A percentile compares a stretch with the other conserved stretches of the same genome.
Evolutionary conservation across 2,329 filamentous ascomycete genomes (phyloP).

Genomic region (Stagonosporopsis cucurbitacearum): DNA sequence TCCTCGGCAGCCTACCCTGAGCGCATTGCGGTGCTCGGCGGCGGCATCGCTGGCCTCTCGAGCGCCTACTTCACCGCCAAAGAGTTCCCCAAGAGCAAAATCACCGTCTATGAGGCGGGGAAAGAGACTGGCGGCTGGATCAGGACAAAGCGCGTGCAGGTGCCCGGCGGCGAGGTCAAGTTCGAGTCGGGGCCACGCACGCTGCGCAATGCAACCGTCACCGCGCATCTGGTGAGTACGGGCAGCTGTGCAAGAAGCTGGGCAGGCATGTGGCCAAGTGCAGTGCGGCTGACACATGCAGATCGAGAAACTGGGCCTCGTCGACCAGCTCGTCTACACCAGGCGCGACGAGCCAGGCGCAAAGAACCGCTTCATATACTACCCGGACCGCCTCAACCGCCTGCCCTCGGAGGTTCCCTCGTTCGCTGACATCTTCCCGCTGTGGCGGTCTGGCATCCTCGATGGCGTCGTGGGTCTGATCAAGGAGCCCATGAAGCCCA

Average conservation of each 20-base stretch:
- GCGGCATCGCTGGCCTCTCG: constrained; percentile 59
- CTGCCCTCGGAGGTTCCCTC: constrained; percentile 30
- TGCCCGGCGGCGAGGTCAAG: constrained; percentile 68
- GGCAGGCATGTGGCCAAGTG: neutral
- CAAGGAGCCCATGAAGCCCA: constrained; percentile 45
- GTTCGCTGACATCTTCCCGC: constrained; percentile 41
- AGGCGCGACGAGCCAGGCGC: constrained; percentile 59
- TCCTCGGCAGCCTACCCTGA: constrained; percentile 38
- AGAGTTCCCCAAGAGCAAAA: constrained; percentile 69
- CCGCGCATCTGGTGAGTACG: constrained; percentile 73
- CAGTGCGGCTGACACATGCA: constrained; percentile 41
- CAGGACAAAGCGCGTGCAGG: constrained; percentile 67
- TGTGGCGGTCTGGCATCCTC: constrained; percentile 64
- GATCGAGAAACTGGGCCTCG: constrained; percentile 65
- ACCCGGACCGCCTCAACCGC: constrained; percentile 78
- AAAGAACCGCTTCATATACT: constrained; percentile 81
- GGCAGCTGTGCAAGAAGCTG: too few species aligned
- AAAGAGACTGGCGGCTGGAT: constrained; percentile 84
- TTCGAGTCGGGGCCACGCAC: constrained; percentile 88
- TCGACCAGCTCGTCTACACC: constrained; percentile 63
- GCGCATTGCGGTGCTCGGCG: constrained; percentile 59
- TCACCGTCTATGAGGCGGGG: constrained; percentile 82
- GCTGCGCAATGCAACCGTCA: constrained; percentile 71
- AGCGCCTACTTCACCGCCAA: constrained; percentile 73
- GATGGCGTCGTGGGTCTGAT: constrained; percentile 52